phyloP scores from a whole-genome alignment of 352 stramenopile species.

The Aphanomyces invadans region DNA sequence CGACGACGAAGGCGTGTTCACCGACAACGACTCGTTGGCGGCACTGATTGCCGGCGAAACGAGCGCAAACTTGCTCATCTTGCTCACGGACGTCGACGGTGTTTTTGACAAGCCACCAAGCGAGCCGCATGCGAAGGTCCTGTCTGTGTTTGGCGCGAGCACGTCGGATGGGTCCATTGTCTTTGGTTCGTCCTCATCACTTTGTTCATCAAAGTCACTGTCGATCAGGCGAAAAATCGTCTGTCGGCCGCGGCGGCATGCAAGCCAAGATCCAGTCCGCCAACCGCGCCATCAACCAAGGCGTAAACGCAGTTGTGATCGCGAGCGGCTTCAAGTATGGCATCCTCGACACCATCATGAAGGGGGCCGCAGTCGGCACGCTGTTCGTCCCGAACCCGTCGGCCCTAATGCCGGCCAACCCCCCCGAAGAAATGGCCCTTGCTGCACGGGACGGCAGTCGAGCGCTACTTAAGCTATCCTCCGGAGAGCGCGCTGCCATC shows the following conservation, averaged over 20 bases:
- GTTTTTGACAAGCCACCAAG: conserved; percentile 88
- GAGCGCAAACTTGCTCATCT: conserved; percentile 88
- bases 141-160: conserved; percentile 62
- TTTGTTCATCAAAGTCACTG: not conserved
- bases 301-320: conserved; percentile 90
- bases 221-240: conserved; percentile 52
- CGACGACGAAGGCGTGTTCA: conserved; percentile 95
- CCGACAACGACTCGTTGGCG: conserved; percentile 94
- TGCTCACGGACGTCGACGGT: conserved; percentile 96
- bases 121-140: conserved; percentile 69
- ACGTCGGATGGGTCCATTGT: conserved; percentile 43
- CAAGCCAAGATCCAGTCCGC: conserved; percentile 90
- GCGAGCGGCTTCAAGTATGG: conserved; percentile 90
- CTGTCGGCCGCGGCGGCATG: conserved; percentile 90
- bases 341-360: conserved; percentile 85
- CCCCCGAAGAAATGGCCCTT: conserved; percentile 72
- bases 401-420: conserved; percentile 31
- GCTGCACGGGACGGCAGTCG: conserved; percentile 75
- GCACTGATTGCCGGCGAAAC: conserved; percentile 85
- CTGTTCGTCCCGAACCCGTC: conserved; percentile 77
- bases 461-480: conserved; percentile 82
- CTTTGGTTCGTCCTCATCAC: conserved; percentile 35
- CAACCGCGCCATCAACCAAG: conserved; percentile 77
- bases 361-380: conserved; percentile 68
- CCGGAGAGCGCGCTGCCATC: conserved; percentile 80